These are phyloP conservation scores for Aspergillus sp. DNA, from an alignment of 2,329 filamentous ascomycete species.

Conservation along the genomic window DNA sequence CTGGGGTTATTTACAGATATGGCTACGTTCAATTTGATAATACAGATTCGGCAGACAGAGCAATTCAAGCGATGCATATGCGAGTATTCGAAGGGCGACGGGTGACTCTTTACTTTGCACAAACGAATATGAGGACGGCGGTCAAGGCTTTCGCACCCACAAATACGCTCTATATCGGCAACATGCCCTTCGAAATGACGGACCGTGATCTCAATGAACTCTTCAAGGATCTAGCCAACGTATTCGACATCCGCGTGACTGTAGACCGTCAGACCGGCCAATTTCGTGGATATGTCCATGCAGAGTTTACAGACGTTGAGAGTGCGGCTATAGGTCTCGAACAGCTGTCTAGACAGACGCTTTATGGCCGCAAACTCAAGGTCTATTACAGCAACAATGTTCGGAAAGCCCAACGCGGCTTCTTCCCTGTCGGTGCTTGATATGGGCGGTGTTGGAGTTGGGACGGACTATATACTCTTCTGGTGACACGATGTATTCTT, in stretches of 20 bases:
- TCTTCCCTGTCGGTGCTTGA: background rate
- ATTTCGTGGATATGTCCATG: slow-evolving; percentile 80
- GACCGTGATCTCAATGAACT: slow-evolving; percentile 78
- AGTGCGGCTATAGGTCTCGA: slow-evolving; percentile 63
- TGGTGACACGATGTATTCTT: background rate
- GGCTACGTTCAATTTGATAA: slow-evolving; percentile 64
- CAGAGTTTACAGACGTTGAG: slow-evolving; percentile 70
- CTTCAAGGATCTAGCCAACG: slow-evolving; percentile 68
- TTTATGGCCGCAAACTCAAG: slow-evolving; percentile 67
- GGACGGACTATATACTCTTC: background rate
- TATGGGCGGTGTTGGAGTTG: background rate
- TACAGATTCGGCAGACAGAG: slow-evolving; percentile 53
- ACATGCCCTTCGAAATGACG: slow-evolving; percentile 82
- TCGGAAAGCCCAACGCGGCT: background rate
- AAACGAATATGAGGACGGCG: slow-evolving; percentile 19
- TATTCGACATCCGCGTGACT: slow-evolving; percentile 75
- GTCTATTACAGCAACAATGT: slow-evolving; percentile 59
- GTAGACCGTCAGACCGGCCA: slow-evolving; percentile 79
- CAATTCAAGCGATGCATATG: slow-evolving; percentile 60
- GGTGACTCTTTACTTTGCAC: slow-evolving; percentile 62
- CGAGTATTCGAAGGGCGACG: slow-evolving; percentile 64
- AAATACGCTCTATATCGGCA: slow-evolving; percentile 76
- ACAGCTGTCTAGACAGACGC: slow-evolving; percentile 53
- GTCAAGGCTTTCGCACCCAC: slow-evolving; percentile 48
- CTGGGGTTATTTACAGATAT: slow-evolving; percentile 51